Evolutionary conservation across 441 rosid species (phyloP).

Genomic region (Lepidium campestre): DNA sequence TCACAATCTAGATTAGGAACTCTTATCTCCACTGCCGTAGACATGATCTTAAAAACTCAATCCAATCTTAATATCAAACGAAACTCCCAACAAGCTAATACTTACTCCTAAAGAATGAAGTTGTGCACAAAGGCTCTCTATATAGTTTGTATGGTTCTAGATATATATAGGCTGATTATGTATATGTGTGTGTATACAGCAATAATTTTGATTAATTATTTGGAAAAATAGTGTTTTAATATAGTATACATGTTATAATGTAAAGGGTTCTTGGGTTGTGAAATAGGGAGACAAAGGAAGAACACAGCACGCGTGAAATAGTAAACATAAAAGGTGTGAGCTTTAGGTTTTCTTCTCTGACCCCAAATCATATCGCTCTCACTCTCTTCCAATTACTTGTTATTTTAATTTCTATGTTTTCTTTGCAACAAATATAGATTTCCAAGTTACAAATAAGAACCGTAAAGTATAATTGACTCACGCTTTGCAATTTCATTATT

Average conservation of each 20-base stretch:
- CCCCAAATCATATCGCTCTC: conserved; percentile 26
- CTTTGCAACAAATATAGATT: neutral
- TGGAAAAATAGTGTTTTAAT: neutral
- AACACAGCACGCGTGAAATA: conserved; percentile 33
- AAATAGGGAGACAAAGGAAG: conserved; percentile 31
- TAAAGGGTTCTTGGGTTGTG: conserved; percentile 29
- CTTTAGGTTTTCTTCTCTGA: conserved; percentile 20
- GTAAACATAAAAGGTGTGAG: conserved; percentile 15
- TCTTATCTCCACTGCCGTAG: conserved; percentile 66
- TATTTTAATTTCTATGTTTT: neutral
- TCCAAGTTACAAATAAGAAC: neutral
- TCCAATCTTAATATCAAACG: neutral
- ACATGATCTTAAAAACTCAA: conserved; percentile 20
- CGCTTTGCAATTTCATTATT: neutral
- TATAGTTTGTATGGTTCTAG: neutral
- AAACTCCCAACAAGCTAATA: neutral
- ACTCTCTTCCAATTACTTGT: conserved; percentile 7
- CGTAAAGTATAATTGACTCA: neutral
- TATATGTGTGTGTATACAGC: neutral
- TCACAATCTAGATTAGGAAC: conserved; percentile 87
- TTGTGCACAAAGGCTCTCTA: neutral
- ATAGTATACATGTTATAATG: conserved; percentile 13
- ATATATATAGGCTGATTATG: neutral
- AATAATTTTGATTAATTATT: neutral
- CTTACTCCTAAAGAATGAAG: conserved; percentile 3